Base-by-base conservation (phyloP, 176 grass and related monocot genomes). In the Musa troglodytarum region DNA sequence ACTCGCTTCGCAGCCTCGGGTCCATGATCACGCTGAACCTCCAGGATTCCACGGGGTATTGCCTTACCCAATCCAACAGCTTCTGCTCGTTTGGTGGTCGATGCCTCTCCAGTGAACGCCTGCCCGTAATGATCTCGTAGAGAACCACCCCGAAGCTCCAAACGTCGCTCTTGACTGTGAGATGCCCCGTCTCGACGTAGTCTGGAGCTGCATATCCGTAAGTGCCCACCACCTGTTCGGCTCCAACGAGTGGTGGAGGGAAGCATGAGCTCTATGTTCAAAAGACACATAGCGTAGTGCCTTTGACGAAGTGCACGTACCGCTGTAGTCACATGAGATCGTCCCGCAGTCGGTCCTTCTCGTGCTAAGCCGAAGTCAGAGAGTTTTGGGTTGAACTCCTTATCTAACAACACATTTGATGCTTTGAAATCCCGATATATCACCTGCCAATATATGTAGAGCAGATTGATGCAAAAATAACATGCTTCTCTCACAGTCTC, bases 361-460 rank as follows among this genome's bases (percentile, higher is more conserved):
- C 65, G 24, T 16, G 65, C 65, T 34, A 68, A 13, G 11, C 65
- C 65, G 13, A 68, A 68, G 26, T 68, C 65, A 2, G 65, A 68
- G 21, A 68, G 28, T 34, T 68, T 68, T 26, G 65, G 65, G 21
- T 34, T 26, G 65, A 68, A 49, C 12, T 68, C 28, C 65, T 68
- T 2, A 19, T 68, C 65, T 16, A 68, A 23, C 23, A 68, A 23
- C 11, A 68, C 65, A 49, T 68, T 68, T 16, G 65, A 17, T 16
- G 65, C 22, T 68, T 68, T 68, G 65, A 68, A 68, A 68, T 68
- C 65, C 15, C 65, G 23, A 16, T 68, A 68, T 26, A 68, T 68
- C 11, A 71, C 49, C 69, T 71, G 57, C 20, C 20, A 62, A 62
- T 19, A 15, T 62, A 62, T 19, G 13, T 17, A 7, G 17, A 62